Percentiles rank a stretch among this genome's conserved stretches.
Evolutionary conservation across 2,329 filamentous ascomycete genomes (phyloP).

Genomic region (Hypoxylon sp.): DNA sequence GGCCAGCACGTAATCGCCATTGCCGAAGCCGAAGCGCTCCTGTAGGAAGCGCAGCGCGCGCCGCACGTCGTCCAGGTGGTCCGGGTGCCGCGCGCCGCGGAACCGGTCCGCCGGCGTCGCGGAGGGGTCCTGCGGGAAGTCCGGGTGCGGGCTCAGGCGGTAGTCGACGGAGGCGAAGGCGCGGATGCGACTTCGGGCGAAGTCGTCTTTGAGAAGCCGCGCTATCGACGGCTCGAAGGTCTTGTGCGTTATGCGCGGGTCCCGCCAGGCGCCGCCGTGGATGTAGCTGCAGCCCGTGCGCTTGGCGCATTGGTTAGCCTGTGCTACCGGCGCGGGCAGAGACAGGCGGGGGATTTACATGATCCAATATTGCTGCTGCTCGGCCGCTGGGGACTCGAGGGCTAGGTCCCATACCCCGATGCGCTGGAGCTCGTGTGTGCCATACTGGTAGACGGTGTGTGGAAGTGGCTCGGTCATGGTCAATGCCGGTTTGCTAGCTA

Average conservation of each 20-base stretch:
- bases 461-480: constrained; percentile 42
- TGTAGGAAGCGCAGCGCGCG: constrained; percentile 60
- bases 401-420: constrained; percentile 55
- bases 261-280: constrained; percentile 71
- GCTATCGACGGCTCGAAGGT: constrained; percentile 57
- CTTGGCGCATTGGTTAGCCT: too few relatives aligned
- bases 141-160: constrained; percentile 64
- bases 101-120: constrained; percentile 44
- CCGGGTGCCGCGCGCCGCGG: constrained; percentile 63
- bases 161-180: constrained; percentile 72
- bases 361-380: constrained; percentile 41
- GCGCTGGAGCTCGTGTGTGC: constrained; percentile 52
- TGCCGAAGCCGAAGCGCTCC: constrained; percentile 52
- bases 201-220: constrained; percentile 42
- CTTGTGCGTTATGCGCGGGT: constrained; percentile 58
- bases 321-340: too few relatives aligned
- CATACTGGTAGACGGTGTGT: constrained; percentile 44
- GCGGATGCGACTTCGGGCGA: constrained; percentile 50
- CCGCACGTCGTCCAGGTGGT: constrained; percentile 66
- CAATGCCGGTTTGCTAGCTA: neutral
- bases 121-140: constrained; percentile 53
- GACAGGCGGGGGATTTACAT: constrained; percentile 36
- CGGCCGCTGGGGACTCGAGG: constrained; percentile 9
- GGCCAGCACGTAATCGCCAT: constrained; percentile 60
- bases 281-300: constrained; percentile 53